These are phyloP conservation scores for Psilocybe mexicana DNA, from an alignment of 1,284 basidiomycete species.

Conservation along the genomic window DNA sequence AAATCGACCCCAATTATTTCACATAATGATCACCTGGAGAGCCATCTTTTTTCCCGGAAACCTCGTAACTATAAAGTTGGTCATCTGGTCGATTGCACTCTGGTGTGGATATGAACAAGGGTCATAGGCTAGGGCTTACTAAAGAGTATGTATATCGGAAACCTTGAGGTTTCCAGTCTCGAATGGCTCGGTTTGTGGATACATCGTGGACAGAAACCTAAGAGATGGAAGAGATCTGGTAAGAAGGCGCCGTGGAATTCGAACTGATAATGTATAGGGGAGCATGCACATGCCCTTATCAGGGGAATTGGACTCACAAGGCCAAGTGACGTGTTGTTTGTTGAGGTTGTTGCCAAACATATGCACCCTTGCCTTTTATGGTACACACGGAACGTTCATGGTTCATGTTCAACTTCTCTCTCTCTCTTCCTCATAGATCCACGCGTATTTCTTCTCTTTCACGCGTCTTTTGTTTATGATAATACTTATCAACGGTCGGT, in stretches of 20 bases:
- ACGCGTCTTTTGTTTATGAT: constrained; percentile 12
- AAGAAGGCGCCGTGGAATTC: constrained; percentile 2
- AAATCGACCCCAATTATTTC: not conserved
- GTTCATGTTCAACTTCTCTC: constrained; percentile 17
- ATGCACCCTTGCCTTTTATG: constrained; percentile 13
- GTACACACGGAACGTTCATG: constrained; percentile 5
- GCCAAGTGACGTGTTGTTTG: constrained; percentile 13
- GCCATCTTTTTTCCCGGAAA: constrained; percentile 77
- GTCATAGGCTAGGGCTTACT: constrained; percentile 50
- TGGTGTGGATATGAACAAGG: not conserved
- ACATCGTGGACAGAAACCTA: constrained; percentile 35
- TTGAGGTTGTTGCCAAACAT: constrained; percentile 12
- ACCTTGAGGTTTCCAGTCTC: constrained; percentile 71
- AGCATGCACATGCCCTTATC: constrained; percentile 11
- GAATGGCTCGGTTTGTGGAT: constrained; percentile 64
- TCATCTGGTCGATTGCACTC: not conserved
- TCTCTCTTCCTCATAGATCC: constrained; percentile 2
- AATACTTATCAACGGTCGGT: constrained; percentile 3
- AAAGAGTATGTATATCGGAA: constrained; percentile 73
- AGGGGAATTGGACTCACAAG: constrained; percentile 1
- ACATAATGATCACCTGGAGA: constrained; percentile 58
- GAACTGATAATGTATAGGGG: not conserved
- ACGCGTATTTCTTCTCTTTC: constrained; percentile 13
- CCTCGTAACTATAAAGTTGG: constrained; percentile 61
- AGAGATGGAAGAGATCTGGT: constrained; percentile 1